Base-by-base conservation (phyloP, 2,329 filamentous ascomycete genomes). In the Lachnellula hyalina region DNA sequence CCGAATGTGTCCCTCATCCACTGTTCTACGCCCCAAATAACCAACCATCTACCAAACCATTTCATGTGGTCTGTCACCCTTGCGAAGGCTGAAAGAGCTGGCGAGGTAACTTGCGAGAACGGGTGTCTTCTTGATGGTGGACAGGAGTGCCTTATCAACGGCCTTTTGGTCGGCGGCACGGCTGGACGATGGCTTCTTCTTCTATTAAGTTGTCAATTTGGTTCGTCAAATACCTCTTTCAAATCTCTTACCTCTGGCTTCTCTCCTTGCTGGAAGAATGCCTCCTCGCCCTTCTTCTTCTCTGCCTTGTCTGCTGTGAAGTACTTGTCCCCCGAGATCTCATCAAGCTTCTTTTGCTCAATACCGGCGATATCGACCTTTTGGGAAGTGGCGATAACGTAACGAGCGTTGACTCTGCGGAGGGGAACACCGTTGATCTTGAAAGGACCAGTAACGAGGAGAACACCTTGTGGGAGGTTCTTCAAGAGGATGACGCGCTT, bases 341-440 rank as follows among this genome's bases (percentile, higher is more conserved):
- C 85, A 72, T 88, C 84, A 67, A 94, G 85, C 88, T 97, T 99
- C 75, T 88, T 87, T 72, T 88, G 71, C 78, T 97, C 93, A 70
- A 99, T 79, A 72, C 90, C 90, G 66, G 82, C 80, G 72, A 99
- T 77, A 75, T 93, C 87, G 72, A 96, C 83, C 78, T 87, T 89
- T 74, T 86, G 85, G 71, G 87, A 90, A 72, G 90, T 95, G 73
- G 89, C 90, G 75, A 95, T 95, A 74, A 95, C 90, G 79, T 94
- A 95, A 78, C 89, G 87, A 75, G 90, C 82, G 82, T 95, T 95
- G 75, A 95, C 89, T 76, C 89, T 86, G 80, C 94, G 88, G 73
- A 99, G 87, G 69, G 94, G 94, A 67, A 99, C 94, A 78, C 94
- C 94, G 83, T 99, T 99, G 82, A 99, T 88, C 88, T 97, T 99